Base-by-base conservation (phyloP, 1,284 basidiomycete species). In the Cystobasidiaceae sp. region DNA sequence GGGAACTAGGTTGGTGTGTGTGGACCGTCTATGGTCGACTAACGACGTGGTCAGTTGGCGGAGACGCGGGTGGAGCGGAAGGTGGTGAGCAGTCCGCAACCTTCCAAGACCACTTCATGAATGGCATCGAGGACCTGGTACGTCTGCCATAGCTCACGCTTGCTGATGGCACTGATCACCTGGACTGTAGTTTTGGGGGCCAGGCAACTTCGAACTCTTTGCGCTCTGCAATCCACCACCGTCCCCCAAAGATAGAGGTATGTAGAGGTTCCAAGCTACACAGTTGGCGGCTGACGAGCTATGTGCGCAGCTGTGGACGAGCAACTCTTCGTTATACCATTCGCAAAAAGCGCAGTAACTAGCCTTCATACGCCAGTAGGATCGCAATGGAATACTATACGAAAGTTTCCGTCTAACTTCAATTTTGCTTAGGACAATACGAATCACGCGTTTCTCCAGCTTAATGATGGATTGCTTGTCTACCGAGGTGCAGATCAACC, bases 401-500 rank as follows among this genome's bases (percentile, higher is more conserved):
- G 30, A 11, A 52, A 32, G 17, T 9, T 39, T 17, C 0, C 9
- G 32, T 17, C 19, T 23, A 21, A 13, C 7, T 23, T 1, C 19
- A 33, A 8, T 13, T 2, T 8, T 3, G 28, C 27, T n/a, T 65
- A 90, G 88, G 92, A 94, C 74, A 93, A 93, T 73, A 90, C 91
- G 2, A 84, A 90, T 69, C 94, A 96, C 74, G 93, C 91, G 0
- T 96, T 97, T 77, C 80, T 97, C 37, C 92, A 97, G 77, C 85
- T 94, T 83, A 93, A 97, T 73, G 93, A 97, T 74, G 84, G 90
- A 41, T 87, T 92, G 1, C 82, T 97, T 3, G 86, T 98, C n/a
- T 98, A 97, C 75, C 85, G 96, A 66, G 94, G 96, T 2, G 89
- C 91, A 21, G 94, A 98, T 77, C 93, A 97, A 77, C 93, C 92